Evolutionary conservation across 768 basidiomycete species (phyloP), one percentile per base, ranked within the genome.

Genomic region (Daedaleopsis nitida): DNA sequence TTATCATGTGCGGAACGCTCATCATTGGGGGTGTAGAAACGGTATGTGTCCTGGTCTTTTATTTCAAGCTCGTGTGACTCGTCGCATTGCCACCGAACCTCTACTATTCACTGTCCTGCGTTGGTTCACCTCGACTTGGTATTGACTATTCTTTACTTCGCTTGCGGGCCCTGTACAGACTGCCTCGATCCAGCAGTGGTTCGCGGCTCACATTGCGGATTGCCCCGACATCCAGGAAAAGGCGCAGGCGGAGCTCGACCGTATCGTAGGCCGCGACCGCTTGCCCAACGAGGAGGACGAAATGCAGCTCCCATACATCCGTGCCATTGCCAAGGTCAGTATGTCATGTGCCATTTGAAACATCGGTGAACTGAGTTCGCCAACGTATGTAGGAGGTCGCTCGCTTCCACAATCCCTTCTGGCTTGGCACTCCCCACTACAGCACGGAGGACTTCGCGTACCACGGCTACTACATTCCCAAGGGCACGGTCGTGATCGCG

Each of bases 21-120:
- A 79, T 77, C 72, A 76, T 80, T 12, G 80, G 76, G 5, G 80
- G 80, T 13, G 76, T 81, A n/a, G 75, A 81, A 58, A 75, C 80
- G 34, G 79, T 78, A 47, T 19, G 72, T 65, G 5, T 16, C 23
- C 44, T n/a, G n/a, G n/a, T n/a, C n/a, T n/a, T n/a, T n/a, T n/a
- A n/a, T n/a, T n/a, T n/a, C n/a, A n/a, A n/a, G n/a, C n/a, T 7
- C 27, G 27, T 32, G 27, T 32, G 27, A 32, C 27, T 7, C 27
- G 27, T 3, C 7, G 27, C 27, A 32, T 7, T 32, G 27, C 27
- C 7, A 32, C 27, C 3, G 27, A 32, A 32, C 27, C 3, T 32
- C 27, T 32, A 32, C 27, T 32, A 32, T 7, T 32, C 27, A 32
- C 27, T 32, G 27, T 32, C 27, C 27, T 32, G 27, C 7, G 27